Base-by-base conservation (phyloP, 2,329 filamentous ascomycete genomes). In the Alternaria arborescens region DNA sequence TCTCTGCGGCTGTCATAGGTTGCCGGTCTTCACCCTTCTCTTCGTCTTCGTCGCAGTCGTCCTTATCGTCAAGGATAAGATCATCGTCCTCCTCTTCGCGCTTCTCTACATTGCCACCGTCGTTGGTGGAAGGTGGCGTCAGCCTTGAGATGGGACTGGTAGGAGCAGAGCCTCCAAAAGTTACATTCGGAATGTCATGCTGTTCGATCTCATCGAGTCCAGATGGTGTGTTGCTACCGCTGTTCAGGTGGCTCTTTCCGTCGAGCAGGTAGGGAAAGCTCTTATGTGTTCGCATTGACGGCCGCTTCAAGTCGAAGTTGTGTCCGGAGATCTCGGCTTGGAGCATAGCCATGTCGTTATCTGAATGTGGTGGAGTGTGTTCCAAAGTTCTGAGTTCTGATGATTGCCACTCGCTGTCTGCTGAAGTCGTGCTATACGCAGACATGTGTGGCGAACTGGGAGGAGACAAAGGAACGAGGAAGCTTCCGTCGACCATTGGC, bases 371-470 rank as follows among this genome's bases (percentile, higher is more conserved):
- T 28, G 74, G 73, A 14, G 69, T 72, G 34, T 71, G 65, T 47
- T 78, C 78, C 67, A 76, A 69, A 46, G 74, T 63, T 62, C 77
- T 77, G 55, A 73, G 50, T 60, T 78, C 76, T 57, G 77, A 72
- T 62, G 72, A 65, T 71, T 81, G 81, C 80, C 80, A 82, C 68
- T 80, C 77, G 73, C 78, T 78, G 53, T 82, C 78, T 74, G 73
- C 71, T 64, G 75, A 70, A 67, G 79, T 80, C 63, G 77, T 74
- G 72, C 77, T 75, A 69, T 80, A 81, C 71, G 77, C 80, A 80
- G 80, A 82, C 81, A 83, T 82, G 73, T 79, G 82, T 75, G 82
- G 82, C 74, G 82, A 84, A 65, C 74, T 82, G 61, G 82, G 82
- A 68, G 82, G 82, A 74, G 82, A 84, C 69, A 82, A 73, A 69